These are phyloP conservation scores for Coniochaeta sp. DNA, from an alignment of 2,329 filamentous ascomycete genomes.

Conservation along the genomic window DNA sequence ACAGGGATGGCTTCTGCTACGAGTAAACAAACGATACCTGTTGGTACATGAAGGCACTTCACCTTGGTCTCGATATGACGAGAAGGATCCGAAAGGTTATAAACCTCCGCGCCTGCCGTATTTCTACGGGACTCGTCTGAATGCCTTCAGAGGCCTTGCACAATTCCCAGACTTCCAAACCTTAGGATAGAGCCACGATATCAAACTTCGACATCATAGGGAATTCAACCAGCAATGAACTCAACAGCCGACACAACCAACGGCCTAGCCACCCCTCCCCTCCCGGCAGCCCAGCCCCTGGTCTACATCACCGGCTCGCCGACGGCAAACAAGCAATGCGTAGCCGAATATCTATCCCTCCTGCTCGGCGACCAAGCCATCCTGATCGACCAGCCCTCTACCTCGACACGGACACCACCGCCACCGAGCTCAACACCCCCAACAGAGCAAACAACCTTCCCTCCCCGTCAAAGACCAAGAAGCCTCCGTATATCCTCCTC, in stretches of 20 bases:
- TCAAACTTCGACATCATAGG: neutral
- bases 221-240: neutral
- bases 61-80: neutral
- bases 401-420: neutral
- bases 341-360: slow-evolving; percentile 21
- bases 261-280: slow-evolving; percentile 9
- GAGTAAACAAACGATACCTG: too few species aligned
- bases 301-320: slow-evolving; percentile 26
- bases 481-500: neutral
- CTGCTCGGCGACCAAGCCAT: slow-evolving; percentile 20
- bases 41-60: neutral
- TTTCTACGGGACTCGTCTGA: neutral
- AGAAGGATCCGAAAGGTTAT: neutral
- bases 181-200: neutral
- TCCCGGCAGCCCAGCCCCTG: slow-evolving; percentile 13
- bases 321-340: slow-evolving; percentile 22
- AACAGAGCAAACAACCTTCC: neutral
- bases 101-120: neutral
- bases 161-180: neutral
- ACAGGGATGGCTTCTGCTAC: too few species aligned
- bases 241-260: neutral
- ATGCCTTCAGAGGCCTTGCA: neutral
- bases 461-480: neutral
- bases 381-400: slow-evolving; percentile 11
- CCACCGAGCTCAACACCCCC: slow-evolving; percentile 9